These are phyloP conservation scores for Kodamaea nitidulidarum DNA, from an alignment of 805 yeast species.

Conservation along the genomic window DNA sequence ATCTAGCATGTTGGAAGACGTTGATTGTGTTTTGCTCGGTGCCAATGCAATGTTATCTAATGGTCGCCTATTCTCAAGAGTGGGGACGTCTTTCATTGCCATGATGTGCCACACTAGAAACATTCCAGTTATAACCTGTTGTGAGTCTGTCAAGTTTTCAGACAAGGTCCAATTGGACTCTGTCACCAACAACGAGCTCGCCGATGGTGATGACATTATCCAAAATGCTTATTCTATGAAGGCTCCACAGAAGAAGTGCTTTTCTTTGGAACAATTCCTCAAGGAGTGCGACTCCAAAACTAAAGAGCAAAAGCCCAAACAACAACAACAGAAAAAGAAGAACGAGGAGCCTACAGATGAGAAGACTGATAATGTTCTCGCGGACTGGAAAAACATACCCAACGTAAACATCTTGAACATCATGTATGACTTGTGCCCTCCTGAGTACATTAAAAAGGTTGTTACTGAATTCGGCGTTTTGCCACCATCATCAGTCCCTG, in stretches of 20 bases:
- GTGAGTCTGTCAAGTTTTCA: slow-evolving; percentile 90
- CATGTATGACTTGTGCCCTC: slow-evolving; percentile 92
- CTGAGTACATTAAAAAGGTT: slow-evolving; percentile 87
- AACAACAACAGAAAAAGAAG: slow-evolving; percentile 14
- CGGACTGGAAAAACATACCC: slow-evolving; percentile 61
- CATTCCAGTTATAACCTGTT: slow-evolving; percentile 91
- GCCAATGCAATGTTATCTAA: slow-evolving; percentile 97
- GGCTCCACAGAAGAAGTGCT: slow-evolving; percentile 54
- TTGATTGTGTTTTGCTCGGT: slow-evolving; percentile 88
- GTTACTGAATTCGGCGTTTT: slow-evolving; percentile 94
- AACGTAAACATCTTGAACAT: slow-evolving; percentile 73
- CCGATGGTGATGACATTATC: slow-evolving; percentile 71
- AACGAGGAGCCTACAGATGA: slow-evolving; percentile 15
- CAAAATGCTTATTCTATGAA: slow-evolving; percentile 45
- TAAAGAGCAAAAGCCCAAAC: slow-evolving; percentile 16
- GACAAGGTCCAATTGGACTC: slow-evolving; percentile 95
- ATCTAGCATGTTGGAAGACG: slow-evolving; percentile 71
- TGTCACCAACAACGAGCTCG: slow-evolving; percentile 90
- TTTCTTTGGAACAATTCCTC: slow-evolving; percentile 62
- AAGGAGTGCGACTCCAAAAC: slow-evolving; percentile 36
- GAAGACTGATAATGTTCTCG: slow-evolving; percentile 41
- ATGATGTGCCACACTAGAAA: slow-evolving; percentile 85
- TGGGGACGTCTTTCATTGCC: slow-evolving; percentile 90
- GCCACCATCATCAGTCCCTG: slow-evolving; percentile 98
- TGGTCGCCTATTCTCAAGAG: slow-evolving; percentile 88